Percentiles rank a stretch among this genome's conserved stretches.
Conservation (phyloP, 345 rosid species). For the Populus ilicifolia region DNA sequence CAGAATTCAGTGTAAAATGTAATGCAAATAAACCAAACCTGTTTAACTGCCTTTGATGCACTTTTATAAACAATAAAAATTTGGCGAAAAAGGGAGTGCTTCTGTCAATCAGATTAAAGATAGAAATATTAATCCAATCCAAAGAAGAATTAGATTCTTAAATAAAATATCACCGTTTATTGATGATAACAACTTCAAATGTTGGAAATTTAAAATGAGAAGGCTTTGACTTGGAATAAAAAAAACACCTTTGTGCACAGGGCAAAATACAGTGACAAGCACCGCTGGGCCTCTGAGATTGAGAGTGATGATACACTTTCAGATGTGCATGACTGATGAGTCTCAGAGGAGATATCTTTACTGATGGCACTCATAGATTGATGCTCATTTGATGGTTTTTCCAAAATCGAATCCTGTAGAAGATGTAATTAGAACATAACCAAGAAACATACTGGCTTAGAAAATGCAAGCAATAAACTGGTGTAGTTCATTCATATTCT, state of each 20-base stretch:
- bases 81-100: constrained; percentile 80
- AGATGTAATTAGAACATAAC: background rate
- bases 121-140: constrained; percentile 8
- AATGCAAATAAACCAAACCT: constrained; percentile 45
- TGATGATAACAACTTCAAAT: background rate
- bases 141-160: background rate
- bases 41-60: constrained; percentile 65
- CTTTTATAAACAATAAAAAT: constrained; percentile 62
- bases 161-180: background rate
- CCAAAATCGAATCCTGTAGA: constrained; percentile 50
- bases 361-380: constrained; percentile 29
- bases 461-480: background rate
- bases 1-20: constrained; percentile 3
- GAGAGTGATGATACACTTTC: constrained; percentile 42
- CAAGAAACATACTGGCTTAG: background rate
- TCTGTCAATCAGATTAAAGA: constrained; percentile 53
- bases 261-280: constrained; percentile 91
- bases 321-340: constrained; percentile 35
- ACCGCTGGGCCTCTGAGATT: constrained; percentile 68
- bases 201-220: background rate
- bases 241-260: constrained; percentile 86
- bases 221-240: background rate
- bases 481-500: no score
- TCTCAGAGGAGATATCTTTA: constrained; percentile 47
- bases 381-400: constrained; percentile 43